Evolutionary conservation across 768 basidiomycete species (phyloP), one percentile per base, ranked within the genome.

Genomic region (Neoboletus magnificus): DNA sequence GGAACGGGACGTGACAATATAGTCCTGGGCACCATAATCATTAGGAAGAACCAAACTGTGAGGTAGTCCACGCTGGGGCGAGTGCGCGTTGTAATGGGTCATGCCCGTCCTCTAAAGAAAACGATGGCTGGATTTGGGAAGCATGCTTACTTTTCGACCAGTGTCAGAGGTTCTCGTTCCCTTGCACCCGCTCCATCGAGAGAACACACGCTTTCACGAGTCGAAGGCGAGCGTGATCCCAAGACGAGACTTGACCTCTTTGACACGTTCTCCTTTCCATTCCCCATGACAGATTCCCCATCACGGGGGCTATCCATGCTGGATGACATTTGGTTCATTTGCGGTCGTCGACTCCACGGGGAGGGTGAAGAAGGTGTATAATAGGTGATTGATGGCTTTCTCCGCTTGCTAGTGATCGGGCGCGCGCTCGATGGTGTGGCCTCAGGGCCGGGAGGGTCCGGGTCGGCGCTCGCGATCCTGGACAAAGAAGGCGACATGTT

Each of bases 71-170:
- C 23, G 30, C 37, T 33, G 35, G 27, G 22, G 12, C 43, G 20
- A 23, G 47, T 16, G 23, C 27, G 30, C 37, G 20, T 40, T 13
- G 37, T 37, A 27, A 41, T 40, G 32, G 36, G 25, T 22, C 15
- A 27, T 11, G 1, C 23, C 30, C 15, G 13, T 18, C 33, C 47
- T 48, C 47, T 2, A 29, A 37, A 13, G n/a, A 35, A 36, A 37
- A 16, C 22, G 25, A 35, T 2, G 16, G 27, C 13, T 22, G 6
- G n/a, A 22, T n/a, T n/a, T n/a, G n/a, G n/a, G n/a, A n/a, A n/a
- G n/a, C n/a, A n/a, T n/a, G n/a, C n/a, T n/a, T n/a, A 91, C 88
- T 83, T 87, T 72, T 91, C 90, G 47, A 82, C 80, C 52, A 91
- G 68, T 0, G 89, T 92, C 51, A 81, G 63, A 16, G 83, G 84